Evolutionary conservation across 2,329 filamentous ascomycete species (phyloP), one percentile per base, ranked within the genome.

Genomic region (Botrytis paeoniae): DNA sequence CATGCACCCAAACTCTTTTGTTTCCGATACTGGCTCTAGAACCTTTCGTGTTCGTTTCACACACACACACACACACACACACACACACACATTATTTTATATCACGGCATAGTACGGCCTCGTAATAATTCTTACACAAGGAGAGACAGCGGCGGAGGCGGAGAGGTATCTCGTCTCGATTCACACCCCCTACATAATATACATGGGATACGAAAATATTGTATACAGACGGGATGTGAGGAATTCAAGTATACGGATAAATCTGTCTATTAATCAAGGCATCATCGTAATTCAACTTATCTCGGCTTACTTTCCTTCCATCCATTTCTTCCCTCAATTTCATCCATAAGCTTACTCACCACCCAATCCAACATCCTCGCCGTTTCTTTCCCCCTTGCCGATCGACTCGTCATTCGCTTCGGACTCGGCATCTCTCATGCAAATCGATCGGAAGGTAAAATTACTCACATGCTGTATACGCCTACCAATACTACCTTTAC

Each of bases 391-490:
- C 35, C 48, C 25, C 25, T n/a, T 29, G 25, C 45, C 45, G 22
- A 9, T 25, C 14, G 4, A 48, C 43, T 32, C 32, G n/a, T 14
- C n/a, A 54, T 54, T 68, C 64, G 64, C 45, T 54, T 68, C 64
- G 20, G 9, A 41, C 48, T 41, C 48, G n/a, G 48, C 63, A 65
- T n/a, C 37, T 43, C 18, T 29, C 14, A 41, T 29, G 37, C 16
- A 57, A 41, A 69, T 37, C 65, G 48, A 41, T 57, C 48, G 48
- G 48, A 57, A 69, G 18, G 54, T 69, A 32, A 32, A 57, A 57
- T 69, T 43, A 57, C 65, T 69, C 65, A 69, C 48, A 57, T 57
- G 37, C 48, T 69, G 25, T 69, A 41, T 10, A 25, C 37, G 35
- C 48, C 65, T 41, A 29, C 22, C 65, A 57, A 69, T 69, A 43